These are phyloP conservation scores for Lepidopterella palustris DNA, from an alignment of 495 filamentous ascomycete genomes.

Conservation along the genomic window DNA sequence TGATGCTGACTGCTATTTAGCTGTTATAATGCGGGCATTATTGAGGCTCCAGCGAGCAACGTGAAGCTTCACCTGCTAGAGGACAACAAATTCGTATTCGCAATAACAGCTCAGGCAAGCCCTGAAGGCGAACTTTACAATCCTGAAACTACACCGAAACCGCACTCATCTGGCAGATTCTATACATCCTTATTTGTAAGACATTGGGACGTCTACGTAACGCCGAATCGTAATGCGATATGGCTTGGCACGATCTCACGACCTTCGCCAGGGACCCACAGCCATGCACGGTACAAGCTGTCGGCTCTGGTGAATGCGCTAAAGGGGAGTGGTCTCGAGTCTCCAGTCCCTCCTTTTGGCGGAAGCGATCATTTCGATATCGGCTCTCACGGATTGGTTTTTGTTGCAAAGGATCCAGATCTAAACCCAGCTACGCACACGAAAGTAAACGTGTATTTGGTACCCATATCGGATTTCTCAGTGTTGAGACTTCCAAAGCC, in stretches of 20 bases:
- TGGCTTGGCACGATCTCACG: constrained; percentile 58
- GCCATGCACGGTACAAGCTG: constrained; percentile 41
- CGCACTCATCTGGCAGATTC: constrained; percentile 45
- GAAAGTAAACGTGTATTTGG: constrained; percentile 68
- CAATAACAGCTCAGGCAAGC: constrained; percentile 54
- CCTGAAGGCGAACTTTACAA: constrained; percentile 53
- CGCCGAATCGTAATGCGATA: constrained; percentile 47
- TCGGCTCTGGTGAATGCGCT: constrained; percentile 52
- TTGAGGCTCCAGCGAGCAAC: constrained; percentile 65
- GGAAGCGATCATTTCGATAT: constrained; percentile 56
- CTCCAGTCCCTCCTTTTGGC: constrained; percentile 57
- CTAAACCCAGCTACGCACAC: constrained; percentile 75
- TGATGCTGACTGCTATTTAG: constrained; percentile 1
- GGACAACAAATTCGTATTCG: constrained; percentile 61
- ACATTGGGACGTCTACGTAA: constrained; percentile 51
- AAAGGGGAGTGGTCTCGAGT: constrained; percentile 49
- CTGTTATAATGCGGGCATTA: constrained; percentile 52
- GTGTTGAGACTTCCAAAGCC: not conserved
- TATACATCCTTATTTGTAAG: constrained; percentile 54
- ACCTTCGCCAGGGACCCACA: constrained; percentile 34
- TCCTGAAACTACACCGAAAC: constrained; percentile 48
- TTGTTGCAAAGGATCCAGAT: constrained; percentile 77
- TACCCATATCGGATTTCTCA: constrained; percentile 54
- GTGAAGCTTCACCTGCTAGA: constrained; percentile 61
- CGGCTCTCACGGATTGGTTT: constrained; percentile 55